Base-by-base conservation (phyloP, 805 yeast genomes). In the Saccharomycopsis malanga region DNA sequence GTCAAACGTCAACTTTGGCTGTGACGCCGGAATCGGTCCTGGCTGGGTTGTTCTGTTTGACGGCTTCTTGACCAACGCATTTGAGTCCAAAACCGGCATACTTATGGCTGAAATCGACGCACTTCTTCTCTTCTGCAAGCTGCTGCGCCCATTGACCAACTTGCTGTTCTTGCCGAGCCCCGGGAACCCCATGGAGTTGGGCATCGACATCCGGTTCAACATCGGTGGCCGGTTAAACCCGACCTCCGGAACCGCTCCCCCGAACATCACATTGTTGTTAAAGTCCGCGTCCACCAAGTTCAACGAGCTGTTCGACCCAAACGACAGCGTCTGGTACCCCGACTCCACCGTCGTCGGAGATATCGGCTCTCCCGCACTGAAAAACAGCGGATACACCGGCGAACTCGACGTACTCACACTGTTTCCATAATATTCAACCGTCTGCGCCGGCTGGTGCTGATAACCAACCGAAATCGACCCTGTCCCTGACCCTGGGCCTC, bases 1-100 rank as follows among this genome's bases (percentile, higher is more conserved):
- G 41, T 64, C 65, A 18, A 52, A 43, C 4, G 45, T 24, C 2
- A 61, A 34, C 41, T 32, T 46, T 24, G 65, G 64, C 35, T 54
- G 55, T 2, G 61, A 52, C 4, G 64, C 64, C 3, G 66, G 67
- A 12, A 64, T 59, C 12, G 67, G 68, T 6, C 68, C 68, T 1
- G 66, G 66, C 44, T 61, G 66, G 4, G 62, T 55, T 1, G 60
- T 57, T 20, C 56, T 53, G 27, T 45, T 40, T 4, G 35, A 22
- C 5, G 45, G 44, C 34, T 47, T 35, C 23, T 37, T 50, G 27
- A 17, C 39, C 17, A 38, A 43, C 9, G 22, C 17, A 30, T 41
- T 37, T 4, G 42, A 35, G 12, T 36, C 44, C 5, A 27, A 40
- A n/a, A n/a, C n/a, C n/a, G n/a, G n/a, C 25, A 48, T 30, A 12